phyloP scores from a whole-genome alignment of 768 basidiomycete genomes.

The Paxillus ammoniavirescens region DNA sequence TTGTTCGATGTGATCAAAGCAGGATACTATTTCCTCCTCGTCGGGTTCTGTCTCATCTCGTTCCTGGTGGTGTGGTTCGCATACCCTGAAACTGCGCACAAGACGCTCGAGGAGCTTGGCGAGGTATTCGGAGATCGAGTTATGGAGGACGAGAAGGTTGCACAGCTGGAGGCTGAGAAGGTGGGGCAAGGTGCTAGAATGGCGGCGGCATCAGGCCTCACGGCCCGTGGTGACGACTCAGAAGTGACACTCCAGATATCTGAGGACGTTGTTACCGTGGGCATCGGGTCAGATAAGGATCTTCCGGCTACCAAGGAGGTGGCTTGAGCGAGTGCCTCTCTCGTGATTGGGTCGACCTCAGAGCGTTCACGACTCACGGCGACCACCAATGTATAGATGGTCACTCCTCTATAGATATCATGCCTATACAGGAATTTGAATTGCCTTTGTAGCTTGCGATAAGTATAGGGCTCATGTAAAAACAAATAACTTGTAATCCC shows the following conservation, averaged over 20 bases:
- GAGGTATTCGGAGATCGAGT: constrained; percentile 45
- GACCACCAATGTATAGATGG: too few relatives aligned
- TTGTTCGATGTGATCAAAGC: constrained; percentile 50
- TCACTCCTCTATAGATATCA: too few relatives aligned
- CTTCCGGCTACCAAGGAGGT: constrained; percentile 10
- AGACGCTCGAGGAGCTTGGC: constrained; percentile 49
- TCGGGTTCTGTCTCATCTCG: constrained; percentile 45
- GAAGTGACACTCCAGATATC: constrained; percentile 24
- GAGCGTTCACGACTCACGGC: too few relatives aligned
- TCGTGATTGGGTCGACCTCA: background rate
- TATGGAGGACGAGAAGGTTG: constrained; percentile 21
- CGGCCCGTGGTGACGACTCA: constrained; percentile 18
- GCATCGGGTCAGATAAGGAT: constrained; percentile 18
- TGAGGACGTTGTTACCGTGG: constrained; percentile 12
- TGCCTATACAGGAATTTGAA: background rate
- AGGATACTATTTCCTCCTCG: constrained; percentile 52
- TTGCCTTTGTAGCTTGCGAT: background rate
- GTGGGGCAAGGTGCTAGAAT: constrained; percentile 10
- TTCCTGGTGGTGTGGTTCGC: constrained; percentile 45
- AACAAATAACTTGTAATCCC: background rate
- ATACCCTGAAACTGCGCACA: constrained; percentile 49
- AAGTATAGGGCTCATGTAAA: background rate
- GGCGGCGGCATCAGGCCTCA: constrained; percentile 14
- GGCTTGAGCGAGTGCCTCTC: constrained; percentile 9
- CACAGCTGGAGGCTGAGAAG: constrained; percentile 14